Evolutionary conservation across 805 yeast genomes (phyloP).

Genomic region (Blastobotrys parvus): DNA sequence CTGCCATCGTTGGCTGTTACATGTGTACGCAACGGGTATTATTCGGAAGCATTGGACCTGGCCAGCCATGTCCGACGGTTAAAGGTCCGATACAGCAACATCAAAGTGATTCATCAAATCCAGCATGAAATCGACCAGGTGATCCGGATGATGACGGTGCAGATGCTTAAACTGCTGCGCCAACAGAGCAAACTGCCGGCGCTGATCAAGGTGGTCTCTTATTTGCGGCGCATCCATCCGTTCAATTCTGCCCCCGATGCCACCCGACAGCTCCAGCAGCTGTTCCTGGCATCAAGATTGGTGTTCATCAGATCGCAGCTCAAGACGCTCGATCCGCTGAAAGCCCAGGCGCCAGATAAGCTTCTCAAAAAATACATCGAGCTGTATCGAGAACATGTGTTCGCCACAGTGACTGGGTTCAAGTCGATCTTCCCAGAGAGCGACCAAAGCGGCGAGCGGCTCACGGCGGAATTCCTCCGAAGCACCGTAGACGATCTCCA

Average conservation of each 20-base stretch:
- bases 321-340: conserved; percentile 47
- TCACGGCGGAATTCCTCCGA: conserved; percentile 24
- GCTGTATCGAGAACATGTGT: conserved; percentile 73
- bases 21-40: conserved; percentile 81
- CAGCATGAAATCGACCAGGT: conserved; percentile 43
- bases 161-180: conserved; percentile 57
- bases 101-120: conserved; percentile 44
- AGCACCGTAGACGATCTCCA: conserved; percentile 20
- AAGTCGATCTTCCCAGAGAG: conserved; percentile 48
- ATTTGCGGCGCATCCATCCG: conserved; percentile 50
- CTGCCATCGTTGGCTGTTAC: conserved; percentile 74
- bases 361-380: conserved; percentile 76
- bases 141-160: conserved; percentile 56
- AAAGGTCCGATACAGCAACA: conserved; percentile 56
- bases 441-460: conserved; percentile 10
- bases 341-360: conserved; percentile 45
- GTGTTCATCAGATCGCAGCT: conserved; percentile 59
- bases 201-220: conserved; percentile 68
- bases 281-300: conserved; percentile 60
- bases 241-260: conserved; percentile 22
- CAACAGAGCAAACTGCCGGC: conserved; percentile 76
- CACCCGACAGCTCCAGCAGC: conserved; percentile 37
- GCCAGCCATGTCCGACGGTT: conserved; percentile 66
- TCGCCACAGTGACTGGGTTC: conserved; percentile 61
- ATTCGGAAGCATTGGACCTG: conserved; percentile 82